Conservation (phyloP, 2,329 filamentous ascomycete species). For the Xylariaceae sp. region DNA sequence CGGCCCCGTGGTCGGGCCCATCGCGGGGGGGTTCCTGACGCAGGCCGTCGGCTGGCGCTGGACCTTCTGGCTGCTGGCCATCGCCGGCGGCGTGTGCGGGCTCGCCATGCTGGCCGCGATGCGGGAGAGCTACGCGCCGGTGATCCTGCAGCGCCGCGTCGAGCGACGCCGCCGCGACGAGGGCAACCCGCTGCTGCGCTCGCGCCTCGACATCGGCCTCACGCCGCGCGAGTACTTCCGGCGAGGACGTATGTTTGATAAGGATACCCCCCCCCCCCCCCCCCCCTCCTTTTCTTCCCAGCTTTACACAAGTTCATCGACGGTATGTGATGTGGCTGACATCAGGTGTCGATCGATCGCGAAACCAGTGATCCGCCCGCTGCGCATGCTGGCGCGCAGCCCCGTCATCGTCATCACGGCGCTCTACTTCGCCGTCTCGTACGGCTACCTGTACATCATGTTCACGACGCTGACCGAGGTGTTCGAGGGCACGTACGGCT, state of each 20-base stretch:
- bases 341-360: no score
- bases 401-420: conserved; percentile 26
- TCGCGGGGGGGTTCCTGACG: conserved; percentile 2
- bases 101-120: conserved; percentile 24
- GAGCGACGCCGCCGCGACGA: conserved; percentile 32
- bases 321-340: no score
- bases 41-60: conserved; percentile 2
- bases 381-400: conserved; percentile 28
- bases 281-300: no score
- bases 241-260: no score
- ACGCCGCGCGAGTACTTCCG: conserved; percentile 21
- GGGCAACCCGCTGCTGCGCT: conserved; percentile 37
- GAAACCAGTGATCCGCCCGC: conserved; percentile 29
- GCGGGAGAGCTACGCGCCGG: conserved; percentile 29
- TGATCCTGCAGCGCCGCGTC: conserved; percentile 28
- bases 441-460: conserved; percentile 30
- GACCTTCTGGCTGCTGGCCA: conserved; percentile 14
- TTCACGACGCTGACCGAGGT: conserved; percentile 32
- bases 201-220: conserved; percentile 34
- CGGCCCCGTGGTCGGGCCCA: conserved; percentile 3
- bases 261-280: no score
- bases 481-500: conserved; percentile 29
- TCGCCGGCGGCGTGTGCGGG: conserved; percentile 18
- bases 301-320: no score
- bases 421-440: conserved; percentile 15